Base-by-base conservation (phyloP, 108 stramenopile genomes). In the Pseudonitzschia multistriata region DNA sequence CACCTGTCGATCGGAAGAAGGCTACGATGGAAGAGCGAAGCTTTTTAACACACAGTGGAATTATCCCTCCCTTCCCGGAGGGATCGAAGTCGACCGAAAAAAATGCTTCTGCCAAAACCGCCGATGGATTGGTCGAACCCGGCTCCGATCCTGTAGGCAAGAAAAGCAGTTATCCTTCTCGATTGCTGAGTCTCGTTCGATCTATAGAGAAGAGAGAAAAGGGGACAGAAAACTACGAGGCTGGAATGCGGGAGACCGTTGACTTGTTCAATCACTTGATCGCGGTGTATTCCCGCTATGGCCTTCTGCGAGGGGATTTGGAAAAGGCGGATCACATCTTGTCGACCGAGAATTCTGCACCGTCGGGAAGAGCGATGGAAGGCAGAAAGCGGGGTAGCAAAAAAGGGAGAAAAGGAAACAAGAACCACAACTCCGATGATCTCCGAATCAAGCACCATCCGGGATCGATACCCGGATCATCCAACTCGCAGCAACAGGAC, bases 281-380 rank as follows among this genome's bases (percentile, higher is more conserved):
- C 42, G 57, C 36, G 49, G 29, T 65, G 28, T 81, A 72, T 72
- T 71, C 73, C 47, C 80, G 80, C 33, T 49, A 49, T 30, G 80
- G 80, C 3, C 49, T 81, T 17, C 11, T 81, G 25, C 60, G 47
- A 48, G 80, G 80, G 14, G 48, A 76, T 64, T 29, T 29, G 17
- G 61, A 62, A 25, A 75, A 65, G 37, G 80, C 80, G 5, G 25
- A 70, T 22, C 45, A 49, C 35, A 76, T 81, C 5, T 37, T 76
- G 53, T 55, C 65, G 49, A 25, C 39, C 29, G 36, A 30, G 45
- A 21, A 34, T 36, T 49, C 55, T 27, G 27, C 37, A 27, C 19
- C 40, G 34, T n/a, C n/a, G 30, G 7, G 57, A n/a, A 33, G 57
- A 33, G 31, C 33, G 3, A 33, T 30, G 10, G 42, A 21, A 24